phyloP scores from a whole-genome alignment of 2,329 filamentous ascomycete species.

The Epichloe uncinata region DNA sequence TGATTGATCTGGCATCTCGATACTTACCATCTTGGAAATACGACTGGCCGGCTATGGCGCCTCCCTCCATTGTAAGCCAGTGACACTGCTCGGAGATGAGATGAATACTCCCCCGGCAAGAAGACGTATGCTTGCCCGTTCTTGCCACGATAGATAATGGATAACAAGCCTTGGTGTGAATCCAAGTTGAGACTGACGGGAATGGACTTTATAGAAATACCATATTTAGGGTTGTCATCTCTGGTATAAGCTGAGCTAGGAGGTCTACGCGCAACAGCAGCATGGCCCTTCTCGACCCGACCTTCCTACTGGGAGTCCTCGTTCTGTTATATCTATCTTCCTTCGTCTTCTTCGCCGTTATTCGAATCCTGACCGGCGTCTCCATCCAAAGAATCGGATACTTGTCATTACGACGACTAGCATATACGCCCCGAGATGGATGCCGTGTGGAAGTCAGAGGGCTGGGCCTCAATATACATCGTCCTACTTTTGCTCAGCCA shows the following conservation, averaged over 20 bases:
- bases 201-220: not conserved
- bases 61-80: slow-evolving; percentile 1
- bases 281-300: slow-evolving; percentile 58
- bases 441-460: slow-evolving; percentile 81
- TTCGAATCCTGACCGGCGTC: slow-evolving; percentile 84
- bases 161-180: not conserved
- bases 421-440: slow-evolving; percentile 81
- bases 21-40: not conserved
- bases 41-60: slow-evolving; percentile 2
- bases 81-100: not conserved
- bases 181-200: not conserved
- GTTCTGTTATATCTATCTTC: slow-evolving; percentile 81
- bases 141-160: too few species aligned
- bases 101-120: not conserved
- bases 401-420: slow-evolving; percentile 78
- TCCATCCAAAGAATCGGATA: slow-evolving; percentile 95
- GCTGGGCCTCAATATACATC: slow-evolving; percentile 75
- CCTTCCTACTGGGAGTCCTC: slow-evolving; percentile 75
- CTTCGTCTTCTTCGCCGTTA: slow-evolving; percentile 84
- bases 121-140: slow-evolving; percentile 1
- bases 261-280: not conserved
- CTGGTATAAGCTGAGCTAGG: not conserved
- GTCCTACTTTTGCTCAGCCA: slow-evolving; percentile 91
- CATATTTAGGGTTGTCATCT: not conserved
- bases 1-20: not conserved